Conservation (phyloP, 345 rosid species). For the Citrus reticulata region DNA sequence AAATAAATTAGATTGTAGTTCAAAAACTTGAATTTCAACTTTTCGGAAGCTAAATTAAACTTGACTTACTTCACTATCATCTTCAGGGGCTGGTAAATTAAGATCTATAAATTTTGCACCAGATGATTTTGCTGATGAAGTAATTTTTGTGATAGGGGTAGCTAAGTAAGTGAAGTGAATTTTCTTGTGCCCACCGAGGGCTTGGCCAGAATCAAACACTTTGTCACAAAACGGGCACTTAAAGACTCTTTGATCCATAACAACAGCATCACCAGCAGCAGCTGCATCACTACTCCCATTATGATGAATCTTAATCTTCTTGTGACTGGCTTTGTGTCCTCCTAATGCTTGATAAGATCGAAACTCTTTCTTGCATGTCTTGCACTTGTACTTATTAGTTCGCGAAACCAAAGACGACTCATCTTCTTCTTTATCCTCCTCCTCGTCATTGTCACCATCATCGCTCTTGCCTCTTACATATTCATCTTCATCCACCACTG, state of each 20-base stretch:
- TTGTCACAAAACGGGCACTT: conserved; percentile 41
- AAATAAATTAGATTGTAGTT: not conserved
- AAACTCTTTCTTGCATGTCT: conserved; percentile 48
- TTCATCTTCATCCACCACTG: not conserved
- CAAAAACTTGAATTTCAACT: not conserved
- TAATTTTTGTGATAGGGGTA: not conserved
- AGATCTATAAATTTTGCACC: conserved; percentile 30
- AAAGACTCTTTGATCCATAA: conserved; percentile 4
- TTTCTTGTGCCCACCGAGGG: conserved; percentile 62
- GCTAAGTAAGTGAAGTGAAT: conserved; percentile 32
- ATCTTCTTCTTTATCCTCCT: conserved; percentile 3
- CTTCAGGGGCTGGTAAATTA: conserved; percentile 33
- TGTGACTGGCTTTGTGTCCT: conserved; percentile 69
- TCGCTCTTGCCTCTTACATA: not conserved
- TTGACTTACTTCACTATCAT: conserved; percentile 16
- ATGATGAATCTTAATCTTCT: conserved; percentile 14
- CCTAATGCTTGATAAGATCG: conserved; percentile 64
- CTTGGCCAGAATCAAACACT: conserved; percentile 57
- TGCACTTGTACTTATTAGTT: conserved; percentile 30
- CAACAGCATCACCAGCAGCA: not conserved
- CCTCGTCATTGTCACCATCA: not conserved
- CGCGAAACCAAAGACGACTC: not conserved
- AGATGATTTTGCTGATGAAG: not conserved
- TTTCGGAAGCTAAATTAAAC: conserved; percentile 4
- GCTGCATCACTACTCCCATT: not conserved